Evolutionary conservation across 352 stramenopile species (phyloP).

Genomic region (Phytophthora pisi): DNA sequence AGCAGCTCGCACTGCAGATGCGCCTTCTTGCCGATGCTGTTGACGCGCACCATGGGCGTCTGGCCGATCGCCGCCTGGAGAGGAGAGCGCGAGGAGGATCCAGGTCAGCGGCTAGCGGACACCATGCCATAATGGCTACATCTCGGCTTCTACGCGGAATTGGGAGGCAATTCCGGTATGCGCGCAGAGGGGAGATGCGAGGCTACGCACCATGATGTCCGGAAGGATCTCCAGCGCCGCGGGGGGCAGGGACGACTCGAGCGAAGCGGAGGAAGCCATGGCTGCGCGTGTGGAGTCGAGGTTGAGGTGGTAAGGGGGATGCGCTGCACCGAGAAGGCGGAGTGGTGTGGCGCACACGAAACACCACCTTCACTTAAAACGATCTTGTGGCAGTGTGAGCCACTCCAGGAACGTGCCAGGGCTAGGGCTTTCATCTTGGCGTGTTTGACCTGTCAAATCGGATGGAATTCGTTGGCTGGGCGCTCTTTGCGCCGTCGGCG

Average conservation of each 20-base stretch:
- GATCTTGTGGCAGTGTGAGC: conserved; percentile 28
- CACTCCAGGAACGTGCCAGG: conserved; percentile 43
- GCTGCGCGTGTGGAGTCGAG: not conserved
- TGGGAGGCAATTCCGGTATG: not conserved
- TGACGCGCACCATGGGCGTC: conserved; percentile 94
- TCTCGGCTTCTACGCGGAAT: not conserved
- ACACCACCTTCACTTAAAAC: too few relatives aligned
- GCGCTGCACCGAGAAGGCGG: not conserved
- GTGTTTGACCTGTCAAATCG: conserved; percentile 33
- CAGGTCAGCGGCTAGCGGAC: not conserved
- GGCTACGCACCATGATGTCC: conserved; percentile 52
- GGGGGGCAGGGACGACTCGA: conserved; percentile 38
- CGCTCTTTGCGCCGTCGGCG: conserved; percentile 31
- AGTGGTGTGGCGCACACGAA: not conserved
- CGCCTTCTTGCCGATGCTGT: conserved; percentile 86
- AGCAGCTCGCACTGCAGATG: conserved; percentile 91
- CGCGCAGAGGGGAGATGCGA: not conserved
- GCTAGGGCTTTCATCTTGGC: conserved; percentile 24
- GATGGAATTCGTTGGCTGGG: conserved; percentile 20
- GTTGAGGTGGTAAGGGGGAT: not conserved
- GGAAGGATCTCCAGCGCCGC: conserved; percentile 62
- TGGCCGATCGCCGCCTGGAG: conserved; percentile 81
- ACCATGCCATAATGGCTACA: not conserved
- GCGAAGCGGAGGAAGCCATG: conserved; percentile 33
- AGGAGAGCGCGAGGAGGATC: not conserved